Percentiles rank a stretch among this genome's conserved stretches.
phyloP scores from a whole-genome alignment of 805 yeast species.

The Zygoascus bituminiphila region DNA sequence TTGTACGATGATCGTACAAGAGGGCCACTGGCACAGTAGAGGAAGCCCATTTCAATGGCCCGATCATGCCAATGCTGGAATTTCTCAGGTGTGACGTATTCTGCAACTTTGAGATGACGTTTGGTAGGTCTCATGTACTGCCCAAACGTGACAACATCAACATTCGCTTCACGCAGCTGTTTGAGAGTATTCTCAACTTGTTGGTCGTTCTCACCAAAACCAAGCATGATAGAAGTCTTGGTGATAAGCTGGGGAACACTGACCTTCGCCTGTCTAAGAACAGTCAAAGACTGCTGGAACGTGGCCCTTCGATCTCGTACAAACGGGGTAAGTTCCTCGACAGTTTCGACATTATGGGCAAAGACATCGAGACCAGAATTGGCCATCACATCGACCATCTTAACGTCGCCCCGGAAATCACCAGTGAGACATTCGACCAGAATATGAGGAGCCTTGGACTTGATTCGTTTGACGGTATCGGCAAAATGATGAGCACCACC shows the following conservation, averaged over 20 bases:
- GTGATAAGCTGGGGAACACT: slow-evolving; percentile 70
- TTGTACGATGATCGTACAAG: slow-evolving; percentile 92
- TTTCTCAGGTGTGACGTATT: slow-evolving; percentile 87
- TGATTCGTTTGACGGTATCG: slow-evolving; percentile 76
- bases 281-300: slow-evolving; percentile 76
- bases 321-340: slow-evolving; percentile 87
- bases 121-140: slow-evolving; percentile 99
- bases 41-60: slow-evolving; percentile 82
- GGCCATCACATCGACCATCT: slow-evolving; percentile 73
- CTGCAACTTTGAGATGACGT: slow-evolving; percentile 97
- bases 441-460: slow-evolving; percentile 80
- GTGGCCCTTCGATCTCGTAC: slow-evolving; percentile 97
- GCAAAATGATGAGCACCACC: slow-evolving; percentile 92
- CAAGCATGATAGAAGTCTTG: slow-evolving; percentile 92
- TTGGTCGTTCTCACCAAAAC: slow-evolving; percentile 92
- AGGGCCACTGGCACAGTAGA: slow-evolving; percentile 96
- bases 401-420: slow-evolving; percentile 87
- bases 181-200: slow-evolving; percentile 68
- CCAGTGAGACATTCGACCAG: slow-evolving; percentile 92
- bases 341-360: slow-evolving; percentile 96
- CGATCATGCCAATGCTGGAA: slow-evolving; percentile 87
- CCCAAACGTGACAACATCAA: slow-evolving; percentile 97
- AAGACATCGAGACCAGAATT: slow-evolving; percentile 85
- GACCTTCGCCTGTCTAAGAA: slow-evolving; percentile 72
- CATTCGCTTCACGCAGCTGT: slow-evolving; percentile 65